A percentile compares a stretch with the other conserved stretches of the same genome.
phyloP scores from a whole-genome alignment of 306 rosid genomes.

The Pterocarpus macrocarpus region DNA sequence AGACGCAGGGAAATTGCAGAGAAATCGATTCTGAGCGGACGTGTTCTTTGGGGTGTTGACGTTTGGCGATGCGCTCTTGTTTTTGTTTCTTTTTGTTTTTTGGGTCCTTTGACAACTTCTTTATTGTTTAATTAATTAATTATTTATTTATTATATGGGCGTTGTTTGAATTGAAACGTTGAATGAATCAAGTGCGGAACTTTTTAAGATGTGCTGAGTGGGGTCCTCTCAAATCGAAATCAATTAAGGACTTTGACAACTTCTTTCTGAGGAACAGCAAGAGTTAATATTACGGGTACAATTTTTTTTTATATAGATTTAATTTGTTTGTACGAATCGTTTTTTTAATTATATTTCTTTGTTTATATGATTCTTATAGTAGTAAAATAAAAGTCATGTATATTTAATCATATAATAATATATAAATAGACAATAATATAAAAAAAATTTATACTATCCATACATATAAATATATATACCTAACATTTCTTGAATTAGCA shows the following conservation, averaged over 20 bases:
- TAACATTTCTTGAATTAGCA: no score
- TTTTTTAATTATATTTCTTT: no score
- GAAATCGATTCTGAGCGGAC: conserved; percentile 41
- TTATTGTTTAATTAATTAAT: background rate
- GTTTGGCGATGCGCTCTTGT: background rate
- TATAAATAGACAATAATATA: no score
- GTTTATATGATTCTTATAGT: no score
- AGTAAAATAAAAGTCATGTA: no score
- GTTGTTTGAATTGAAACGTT: conserved; percentile 49
- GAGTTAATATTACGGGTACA: no score
- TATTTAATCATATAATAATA: no score
- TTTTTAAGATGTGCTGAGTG: conserved; percentile 9
- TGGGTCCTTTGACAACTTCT: no score
- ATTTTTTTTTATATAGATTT: background rate
- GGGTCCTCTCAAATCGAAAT: conserved; percentile 19
- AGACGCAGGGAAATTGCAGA: conserved; percentile 46
- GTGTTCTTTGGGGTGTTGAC: conserved; percentile 26
- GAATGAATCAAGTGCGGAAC: conserved; percentile 38
- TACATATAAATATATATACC: no score
- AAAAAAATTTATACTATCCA: no score
- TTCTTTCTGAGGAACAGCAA: background rate
- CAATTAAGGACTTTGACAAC: background rate
- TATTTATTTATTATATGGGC: conserved; percentile 7
- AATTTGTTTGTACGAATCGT: no score
- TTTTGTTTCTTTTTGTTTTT: background rate